Evolutionary conservation across 495 filamentous ascomycete species (phyloP), one percentile per base, ranked within the genome.

Genomic region (Aspergillus affinis): DNA sequence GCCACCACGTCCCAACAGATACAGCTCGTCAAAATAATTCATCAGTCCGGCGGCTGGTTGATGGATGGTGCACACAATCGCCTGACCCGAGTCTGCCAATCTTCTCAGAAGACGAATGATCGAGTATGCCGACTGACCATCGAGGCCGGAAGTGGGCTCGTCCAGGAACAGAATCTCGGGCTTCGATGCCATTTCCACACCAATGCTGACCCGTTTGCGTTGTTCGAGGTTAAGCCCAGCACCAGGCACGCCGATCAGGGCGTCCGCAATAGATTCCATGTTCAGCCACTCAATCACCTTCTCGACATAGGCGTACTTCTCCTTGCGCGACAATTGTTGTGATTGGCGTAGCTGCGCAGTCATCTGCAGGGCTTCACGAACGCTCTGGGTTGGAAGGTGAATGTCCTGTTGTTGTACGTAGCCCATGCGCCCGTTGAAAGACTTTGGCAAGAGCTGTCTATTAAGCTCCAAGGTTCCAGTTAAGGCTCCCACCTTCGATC

Each of bases 161-260:
- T 89, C 73, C 73, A 89, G 86, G 15, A 90, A 75, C 0, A 90
- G 69, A 0, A 90, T 72, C 3, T 81, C 80, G 0, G 89, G 90
- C 61, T 87, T 87, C 1, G 90, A 86, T 0, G 86, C 89, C 0
- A 93, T 75, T 68, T 92, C 90, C 8, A 93, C 88, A 51, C 86
- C 90, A 57, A 93, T 91, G 2, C 86, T 91, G 3, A 91, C 68
- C 19, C 72, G 61, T 72, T 88, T 80, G 2, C 75, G 65, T 60
- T 76, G 67, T 57, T 76, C 75, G 6, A 74, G 61, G 27, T 70
- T 73, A 10, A 78, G 65, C 0, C 75, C 67, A 21, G 60, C 60
- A 13, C 73, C 68, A 32, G 63, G 48, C 20, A 57, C 63, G 20
- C 74, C 75, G 36, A 76, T 65, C 4, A 78, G 41, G 0, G 72